A percentile compares a stretch with the other conserved stretches of the same genome.
phyloP scores from a whole-genome alignment of 2,329 filamentous ascomycete genomes.

The Xenoacremonium recifei region DNA sequence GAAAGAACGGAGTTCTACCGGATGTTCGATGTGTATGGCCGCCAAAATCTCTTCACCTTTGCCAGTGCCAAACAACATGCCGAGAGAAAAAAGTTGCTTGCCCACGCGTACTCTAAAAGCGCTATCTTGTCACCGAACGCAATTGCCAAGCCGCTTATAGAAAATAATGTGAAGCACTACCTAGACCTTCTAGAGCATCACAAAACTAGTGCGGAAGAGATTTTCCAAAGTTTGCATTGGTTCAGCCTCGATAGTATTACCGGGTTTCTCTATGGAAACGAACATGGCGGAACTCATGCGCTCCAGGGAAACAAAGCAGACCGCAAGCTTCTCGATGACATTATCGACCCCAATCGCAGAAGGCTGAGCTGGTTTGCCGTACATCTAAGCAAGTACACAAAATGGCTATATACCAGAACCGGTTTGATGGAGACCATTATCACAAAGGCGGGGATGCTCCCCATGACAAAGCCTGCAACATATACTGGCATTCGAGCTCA shows the following conservation, averaged over 20 bases:
- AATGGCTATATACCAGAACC: slow-evolving; percentile 46
- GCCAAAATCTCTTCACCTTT: slow-evolving; percentile 53
- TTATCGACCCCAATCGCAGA: slow-evolving; percentile 44
- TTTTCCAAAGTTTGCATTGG: slow-evolving; percentile 50
- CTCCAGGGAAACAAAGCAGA: slow-evolving; percentile 36
- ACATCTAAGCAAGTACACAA: slow-evolving; percentile 43
- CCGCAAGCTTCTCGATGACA: slow-evolving; percentile 43
- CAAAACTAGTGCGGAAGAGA: slow-evolving; percentile 35
- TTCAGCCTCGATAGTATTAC: slow-evolving; percentile 54
- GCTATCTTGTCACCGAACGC: slow-evolving; percentile 28
- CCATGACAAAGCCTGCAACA: slow-evolving; percentile 48
- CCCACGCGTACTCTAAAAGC: slow-evolving; percentile 53
- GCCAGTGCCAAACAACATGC: slow-evolving; percentile 40
- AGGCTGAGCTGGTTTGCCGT: slow-evolving; percentile 48
- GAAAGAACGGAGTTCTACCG: slow-evolving; percentile 51
- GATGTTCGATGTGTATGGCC: slow-evolving; percentile 55
- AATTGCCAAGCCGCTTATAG: slow-evolving; percentile 11
- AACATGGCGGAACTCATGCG: slow-evolving; percentile 41
- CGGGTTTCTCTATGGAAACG: slow-evolving; percentile 47
- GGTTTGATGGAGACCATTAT: slow-evolving; percentile 36
- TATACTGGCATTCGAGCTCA: slow-evolving; percentile 47
- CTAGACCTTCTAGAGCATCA: slow-evolving; percentile 38
- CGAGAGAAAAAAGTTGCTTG: slow-evolving; percentile 50
- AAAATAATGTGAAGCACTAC: slow-evolving; percentile 30
- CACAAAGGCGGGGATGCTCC: slow-evolving; percentile 35